A percentile compares a stretch with the other conserved stretches of the same genome.
Conservation (phyloP, 2,329 filamentous ascomycete species). For the Daldinia sp. region DNA sequence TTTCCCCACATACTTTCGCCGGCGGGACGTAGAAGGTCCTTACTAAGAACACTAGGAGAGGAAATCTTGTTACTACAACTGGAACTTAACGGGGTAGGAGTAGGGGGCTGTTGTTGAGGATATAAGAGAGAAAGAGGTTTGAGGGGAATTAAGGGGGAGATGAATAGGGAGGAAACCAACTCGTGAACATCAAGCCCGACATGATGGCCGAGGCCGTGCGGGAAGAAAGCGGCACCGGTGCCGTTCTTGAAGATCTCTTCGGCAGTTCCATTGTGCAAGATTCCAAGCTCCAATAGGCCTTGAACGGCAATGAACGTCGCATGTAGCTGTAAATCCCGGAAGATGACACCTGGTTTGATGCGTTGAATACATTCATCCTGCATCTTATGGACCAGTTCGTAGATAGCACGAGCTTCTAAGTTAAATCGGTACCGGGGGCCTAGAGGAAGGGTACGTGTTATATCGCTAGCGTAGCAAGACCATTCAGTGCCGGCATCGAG, state of each 20-base stretch:
- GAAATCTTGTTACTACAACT: slow-evolving; percentile 23
- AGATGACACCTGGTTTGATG: slow-evolving; percentile 76
- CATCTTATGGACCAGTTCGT: slow-evolving; percentile 84
- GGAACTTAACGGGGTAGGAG: slow-evolving; percentile 3
- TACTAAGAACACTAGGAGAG: slow-evolving; percentile 48
- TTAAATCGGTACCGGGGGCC: slow-evolving; percentile 65
- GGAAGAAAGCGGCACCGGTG: slow-evolving; percentile 72
- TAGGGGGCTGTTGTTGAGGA: slow-evolving; percentile 16
- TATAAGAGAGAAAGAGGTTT: slow-evolving; percentile 26
- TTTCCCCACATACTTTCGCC: slow-evolving; percentile 52
- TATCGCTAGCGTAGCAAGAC: slow-evolving; percentile 86
- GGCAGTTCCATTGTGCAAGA: slow-evolving; percentile 73
- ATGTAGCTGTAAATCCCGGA: slow-evolving; percentile 77
- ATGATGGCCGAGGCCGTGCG: slow-evolving; percentile 74
- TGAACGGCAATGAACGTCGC: slow-evolving; percentile 79
- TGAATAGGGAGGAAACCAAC: slow-evolving; percentile 40
- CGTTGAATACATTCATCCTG: slow-evolving; percentile 78
- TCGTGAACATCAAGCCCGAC: slow-evolving; percentile 76
- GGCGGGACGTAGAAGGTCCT: slow-evolving; percentile 48
- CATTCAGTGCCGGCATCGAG: slow-evolving; percentile 92
- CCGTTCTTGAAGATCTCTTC: slow-evolving; percentile 66
- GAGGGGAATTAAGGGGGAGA: slow-evolving; percentile 11
- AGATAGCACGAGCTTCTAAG: slow-evolving; percentile 76
- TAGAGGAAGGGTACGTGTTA: slow-evolving; percentile 89
- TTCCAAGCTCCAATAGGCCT: slow-evolving; percentile 77